phyloP scores from a whole-genome alignment of 257 asterid species.

The Lavandula angustifolia region DNA sequence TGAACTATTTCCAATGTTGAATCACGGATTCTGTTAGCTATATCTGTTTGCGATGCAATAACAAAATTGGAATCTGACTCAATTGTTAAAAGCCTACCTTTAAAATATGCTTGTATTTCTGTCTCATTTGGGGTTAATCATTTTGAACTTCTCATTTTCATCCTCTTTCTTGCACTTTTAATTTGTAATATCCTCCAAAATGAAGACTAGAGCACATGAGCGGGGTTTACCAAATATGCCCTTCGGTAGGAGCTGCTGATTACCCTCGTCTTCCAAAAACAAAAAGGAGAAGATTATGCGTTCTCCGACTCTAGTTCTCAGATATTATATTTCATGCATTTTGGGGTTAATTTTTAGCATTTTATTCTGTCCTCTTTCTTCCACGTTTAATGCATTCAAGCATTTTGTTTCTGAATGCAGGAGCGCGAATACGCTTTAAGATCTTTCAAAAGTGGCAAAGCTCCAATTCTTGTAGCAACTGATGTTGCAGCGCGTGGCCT shows the following conservation, averaged over 20 bases:
- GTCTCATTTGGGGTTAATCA: background rate
- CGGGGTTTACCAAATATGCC: too few relatives aligned
- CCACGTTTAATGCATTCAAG: background rate
- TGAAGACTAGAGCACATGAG: background rate
- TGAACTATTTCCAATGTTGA: slow-evolving; percentile 20
- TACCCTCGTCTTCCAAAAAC: too few relatives aligned
- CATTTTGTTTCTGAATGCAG: slow-evolving; percentile 43
- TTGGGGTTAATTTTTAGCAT: too few relatives aligned
- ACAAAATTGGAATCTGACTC: background rate
- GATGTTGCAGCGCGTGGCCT: slow-evolving; percentile 99
- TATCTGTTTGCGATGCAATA: background rate
- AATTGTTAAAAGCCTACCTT: background rate
- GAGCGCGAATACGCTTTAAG: slow-evolving; percentile 86
- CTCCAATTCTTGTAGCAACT: slow-evolving; percentile 91
- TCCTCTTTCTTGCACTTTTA: background rate
- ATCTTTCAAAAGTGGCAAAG: slow-evolving; percentile 81
- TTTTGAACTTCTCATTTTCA: background rate
- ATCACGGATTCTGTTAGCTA: slow-evolving; percentile 6
- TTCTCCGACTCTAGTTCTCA: too few relatives aligned
- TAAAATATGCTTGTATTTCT: background rate
- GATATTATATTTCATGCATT: too few relatives aligned
- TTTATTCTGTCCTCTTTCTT: too few relatives aligned
- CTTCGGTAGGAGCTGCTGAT: too few relatives aligned
- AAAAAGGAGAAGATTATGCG: too few relatives aligned
- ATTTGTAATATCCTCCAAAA: too few relatives aligned